Conservation (phyloP, 169 alveolate genomes). For the Cryptosporidium muris region DNA sequence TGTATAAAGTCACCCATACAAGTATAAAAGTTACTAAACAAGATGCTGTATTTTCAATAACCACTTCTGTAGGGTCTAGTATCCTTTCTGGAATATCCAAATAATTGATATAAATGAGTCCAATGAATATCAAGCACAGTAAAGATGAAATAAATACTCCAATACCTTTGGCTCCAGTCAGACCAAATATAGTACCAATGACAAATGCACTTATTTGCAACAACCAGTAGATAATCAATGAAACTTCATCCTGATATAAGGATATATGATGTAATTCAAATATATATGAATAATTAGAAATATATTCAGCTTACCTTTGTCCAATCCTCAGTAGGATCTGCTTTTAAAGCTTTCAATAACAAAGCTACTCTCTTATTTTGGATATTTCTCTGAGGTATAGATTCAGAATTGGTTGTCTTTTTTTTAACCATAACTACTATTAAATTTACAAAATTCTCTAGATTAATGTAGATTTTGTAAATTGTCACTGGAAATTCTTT, state of each 20-base stretch:
- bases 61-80: slow-evolving; percentile 62
- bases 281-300: not conserved
- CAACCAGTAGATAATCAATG: slow-evolving; percentile 49
- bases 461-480: not conserved
- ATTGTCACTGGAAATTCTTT: not conserved
- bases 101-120: slow-evolving; percentile 19
- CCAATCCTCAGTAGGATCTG: slow-evolving; percentile 52
- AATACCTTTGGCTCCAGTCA: slow-evolving; percentile 24
- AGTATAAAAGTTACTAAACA: slow-evolving; percentile 53
- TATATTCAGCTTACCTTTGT: slow-evolving; percentile 34
- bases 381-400: not conserved
- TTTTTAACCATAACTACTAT: not conserved
- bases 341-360: slow-evolving; percentile 36
- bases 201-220: slow-evolving; percentile 47
- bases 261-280: not conserved
- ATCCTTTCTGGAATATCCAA: slow-evolving; percentile 58
- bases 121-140: slow-evolving; percentile 41
- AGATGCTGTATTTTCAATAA: slow-evolving; percentile 53
- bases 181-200: slow-evolving; percentile 22
- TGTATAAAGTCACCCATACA: slow-evolving; percentile 45
- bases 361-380: slow-evolving; percentile 17
- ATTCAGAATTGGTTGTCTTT: not conserved
- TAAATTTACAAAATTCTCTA: not conserved
- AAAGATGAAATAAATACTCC: slow-evolving; percentile 39
- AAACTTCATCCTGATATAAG: slow-evolving; percentile 48